Evolutionary conservation across 2,329 filamentous ascomycete genomes (phyloP).

Genomic region (Didymella keratinophila): DNA sequence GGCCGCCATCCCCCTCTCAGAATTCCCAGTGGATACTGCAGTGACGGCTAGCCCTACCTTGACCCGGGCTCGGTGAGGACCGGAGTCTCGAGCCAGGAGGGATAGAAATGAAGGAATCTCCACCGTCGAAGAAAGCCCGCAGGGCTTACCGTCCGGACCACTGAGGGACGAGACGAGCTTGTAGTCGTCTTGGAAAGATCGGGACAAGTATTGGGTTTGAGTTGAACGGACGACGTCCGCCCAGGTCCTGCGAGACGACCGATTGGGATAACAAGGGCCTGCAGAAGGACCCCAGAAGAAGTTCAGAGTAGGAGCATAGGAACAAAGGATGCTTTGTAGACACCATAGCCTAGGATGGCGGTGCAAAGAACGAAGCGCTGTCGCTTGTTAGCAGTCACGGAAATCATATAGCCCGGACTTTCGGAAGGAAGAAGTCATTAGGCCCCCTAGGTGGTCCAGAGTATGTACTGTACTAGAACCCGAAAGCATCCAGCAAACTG

Average conservation of each 20-base stretch:
- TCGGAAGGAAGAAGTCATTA: background rate
- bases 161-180: background rate
- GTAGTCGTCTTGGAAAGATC: background rate
- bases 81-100: background rate
- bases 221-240: background rate
- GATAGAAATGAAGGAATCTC: background rate
- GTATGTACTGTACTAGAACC: conserved; percentile 65
- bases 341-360: background rate
- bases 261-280: background rate
- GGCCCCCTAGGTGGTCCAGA: background rate
- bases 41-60: background rate
- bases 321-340: background rate
- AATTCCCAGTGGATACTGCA: conserved; percentile 7
- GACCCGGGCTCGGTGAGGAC: background rate
- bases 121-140: conserved; percentile 1
- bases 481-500: conserved; percentile 90
- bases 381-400: background rate
- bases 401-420: too few species aligned
- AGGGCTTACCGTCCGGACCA: background rate
- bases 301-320: background rate
- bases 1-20: conserved; percentile 1
- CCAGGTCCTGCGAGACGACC: background rate
- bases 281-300: background rate
- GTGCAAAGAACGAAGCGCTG: background rate
- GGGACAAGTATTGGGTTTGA: background rate